Percentiles rank a stretch among this genome's conserved stretches.
phyloP scores from a whole-genome alignment of 345 rosid genomes.

The Lumnitzera littorea region DNA sequence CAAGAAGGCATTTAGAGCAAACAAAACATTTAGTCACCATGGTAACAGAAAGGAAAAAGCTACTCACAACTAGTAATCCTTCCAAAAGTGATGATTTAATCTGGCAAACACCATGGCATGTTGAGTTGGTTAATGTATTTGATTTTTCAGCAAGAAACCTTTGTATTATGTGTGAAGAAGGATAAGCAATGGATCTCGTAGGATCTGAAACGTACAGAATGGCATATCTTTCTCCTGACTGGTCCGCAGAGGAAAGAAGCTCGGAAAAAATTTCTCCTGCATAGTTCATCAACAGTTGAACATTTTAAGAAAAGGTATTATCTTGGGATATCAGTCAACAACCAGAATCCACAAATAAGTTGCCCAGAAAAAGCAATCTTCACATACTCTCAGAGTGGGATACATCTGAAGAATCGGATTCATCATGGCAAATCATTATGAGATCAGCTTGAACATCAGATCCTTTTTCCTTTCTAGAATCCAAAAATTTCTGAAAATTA shows the following conservation, averaged over 20 bases:
- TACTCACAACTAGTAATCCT: slow-evolving; percentile 82
- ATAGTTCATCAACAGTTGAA: slow-evolving; percentile 6
- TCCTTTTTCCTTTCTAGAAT: slow-evolving; percentile 54
- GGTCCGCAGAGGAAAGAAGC: slow-evolving; percentile 61
- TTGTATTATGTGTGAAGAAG: slow-evolving; percentile 51
- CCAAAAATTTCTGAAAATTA: slow-evolving; percentile 54
- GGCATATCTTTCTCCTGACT: slow-evolving; percentile 54
- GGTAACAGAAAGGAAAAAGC: background rate
- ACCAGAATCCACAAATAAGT: background rate
- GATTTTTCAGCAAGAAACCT: slow-evolving; percentile 78
- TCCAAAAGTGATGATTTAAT: slow-evolving; percentile 84
- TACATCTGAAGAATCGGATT: slow-evolving; percentile 25
- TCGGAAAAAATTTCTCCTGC: slow-evolving; percentile 63
- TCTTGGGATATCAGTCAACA: no score
- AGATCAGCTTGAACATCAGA: slow-evolving; percentile 56
- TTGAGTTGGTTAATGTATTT: slow-evolving; percentile 32
- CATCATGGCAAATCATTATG: slow-evolving; percentile 63
- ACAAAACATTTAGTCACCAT: background rate
- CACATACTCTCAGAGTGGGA: slow-evolving; percentile 47
- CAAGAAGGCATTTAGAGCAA: no score
- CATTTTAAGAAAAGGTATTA: background rate
- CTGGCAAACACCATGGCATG: slow-evolving; percentile 82
- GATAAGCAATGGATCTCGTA: slow-evolving; percentile 36
- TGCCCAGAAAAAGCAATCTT: background rate
- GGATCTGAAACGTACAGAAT: slow-evolving; percentile 85